Evolutionary conservation across 2,329 filamentous ascomycete species (phyloP).

Genomic region (Pestalotiopsis sp.): DNA sequence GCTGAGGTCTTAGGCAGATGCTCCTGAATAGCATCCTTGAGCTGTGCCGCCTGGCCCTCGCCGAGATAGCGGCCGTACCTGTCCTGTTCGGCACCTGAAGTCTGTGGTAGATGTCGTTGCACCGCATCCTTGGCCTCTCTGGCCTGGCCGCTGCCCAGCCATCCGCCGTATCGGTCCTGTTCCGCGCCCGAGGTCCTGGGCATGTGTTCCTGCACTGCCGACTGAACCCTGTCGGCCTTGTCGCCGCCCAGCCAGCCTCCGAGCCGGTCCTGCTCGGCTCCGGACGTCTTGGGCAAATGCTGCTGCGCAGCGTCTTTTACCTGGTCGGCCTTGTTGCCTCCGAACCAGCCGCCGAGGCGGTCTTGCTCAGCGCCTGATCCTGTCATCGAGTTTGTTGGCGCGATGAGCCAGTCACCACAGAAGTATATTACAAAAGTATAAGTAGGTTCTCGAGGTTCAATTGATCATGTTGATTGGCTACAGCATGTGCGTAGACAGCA

Average conservation of each 20-base stretch:
- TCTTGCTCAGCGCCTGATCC: constrained; percentile 19
- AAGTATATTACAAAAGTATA: background rate
- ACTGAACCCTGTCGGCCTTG: constrained; percentile 17
- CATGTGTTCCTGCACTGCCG: constrained; percentile 20
- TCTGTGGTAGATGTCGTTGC: constrained; percentile 16
- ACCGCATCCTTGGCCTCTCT: constrained; percentile 19
- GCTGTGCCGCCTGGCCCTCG: constrained; percentile 14
- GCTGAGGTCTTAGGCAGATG: constrained; percentile 3
- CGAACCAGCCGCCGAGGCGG: constrained; percentile 16
- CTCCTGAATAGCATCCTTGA: background rate
- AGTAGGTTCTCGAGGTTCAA: background rate
- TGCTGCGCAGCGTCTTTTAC: constrained; percentile 19
- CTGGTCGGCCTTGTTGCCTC: constrained; percentile 19
- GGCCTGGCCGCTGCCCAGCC: constrained; percentile 24
- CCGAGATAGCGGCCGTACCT: constrained; percentile 24
- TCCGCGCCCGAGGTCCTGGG: constrained; percentile 23
- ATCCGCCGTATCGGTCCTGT: constrained; percentile 24
- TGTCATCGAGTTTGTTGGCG: background rate
- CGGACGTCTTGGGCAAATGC: constrained; percentile 19
- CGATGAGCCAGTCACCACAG: background rate
- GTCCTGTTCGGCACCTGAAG: constrained; percentile 26
- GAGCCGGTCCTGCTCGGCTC: constrained; percentile 20
- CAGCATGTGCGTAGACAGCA: background rate
- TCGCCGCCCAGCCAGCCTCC: constrained; percentile 18
- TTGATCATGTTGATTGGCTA: background rate